Conservation (phyloP, 768 basidiomycete species). For the Pulveroboletus sp. region DNA sequence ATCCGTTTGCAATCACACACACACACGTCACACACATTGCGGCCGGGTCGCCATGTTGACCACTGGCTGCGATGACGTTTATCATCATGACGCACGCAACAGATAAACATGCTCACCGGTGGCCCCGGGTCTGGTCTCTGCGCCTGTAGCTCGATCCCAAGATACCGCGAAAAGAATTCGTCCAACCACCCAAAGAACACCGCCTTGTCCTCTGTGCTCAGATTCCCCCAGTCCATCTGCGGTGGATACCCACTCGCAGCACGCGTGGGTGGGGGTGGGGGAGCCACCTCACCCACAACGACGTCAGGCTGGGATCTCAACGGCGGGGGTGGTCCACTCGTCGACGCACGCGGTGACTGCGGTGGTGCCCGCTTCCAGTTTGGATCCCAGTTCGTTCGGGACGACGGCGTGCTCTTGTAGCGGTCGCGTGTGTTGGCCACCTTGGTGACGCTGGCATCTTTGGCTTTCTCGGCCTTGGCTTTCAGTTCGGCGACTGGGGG, state of each 20-base stretch:
- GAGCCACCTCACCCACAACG: too few relatives aligned
- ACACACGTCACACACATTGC: constrained; percentile 1
- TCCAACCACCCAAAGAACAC: constrained; percentile 79
- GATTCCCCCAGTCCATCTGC: constrained; percentile 65
- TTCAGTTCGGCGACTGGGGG: constrained; percentile 61
- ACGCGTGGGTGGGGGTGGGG: constrained; percentile 29
- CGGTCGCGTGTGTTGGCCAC: constrained; percentile 55
- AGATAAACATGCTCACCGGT: constrained; percentile 17
- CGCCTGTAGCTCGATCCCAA: constrained; percentile 27
- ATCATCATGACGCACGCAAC: background rate
- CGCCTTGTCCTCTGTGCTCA: constrained; percentile 64
- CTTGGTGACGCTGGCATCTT: constrained; percentile 52
- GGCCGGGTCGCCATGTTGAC: constrained; percentile 24
- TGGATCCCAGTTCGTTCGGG: constrained; percentile 64
- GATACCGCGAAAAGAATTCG: constrained; percentile 65
- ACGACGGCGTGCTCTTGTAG: constrained; percentile 52
- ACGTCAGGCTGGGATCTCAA: constrained; percentile 24
- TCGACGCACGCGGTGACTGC: constrained; percentile 21
- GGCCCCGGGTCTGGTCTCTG: background rate
- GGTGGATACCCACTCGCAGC: constrained; percentile 25
- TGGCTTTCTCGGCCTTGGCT: constrained; percentile 60
- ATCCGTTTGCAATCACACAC: background rate
- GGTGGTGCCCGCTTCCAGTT: constrained; percentile 49
- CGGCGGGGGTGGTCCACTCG: constrained; percentile 33
- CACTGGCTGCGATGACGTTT: constrained; percentile 13